Conservation (phyloP, 2,329 filamentous ascomycete species). For the Colletotrichum noveboracense region DNA sequence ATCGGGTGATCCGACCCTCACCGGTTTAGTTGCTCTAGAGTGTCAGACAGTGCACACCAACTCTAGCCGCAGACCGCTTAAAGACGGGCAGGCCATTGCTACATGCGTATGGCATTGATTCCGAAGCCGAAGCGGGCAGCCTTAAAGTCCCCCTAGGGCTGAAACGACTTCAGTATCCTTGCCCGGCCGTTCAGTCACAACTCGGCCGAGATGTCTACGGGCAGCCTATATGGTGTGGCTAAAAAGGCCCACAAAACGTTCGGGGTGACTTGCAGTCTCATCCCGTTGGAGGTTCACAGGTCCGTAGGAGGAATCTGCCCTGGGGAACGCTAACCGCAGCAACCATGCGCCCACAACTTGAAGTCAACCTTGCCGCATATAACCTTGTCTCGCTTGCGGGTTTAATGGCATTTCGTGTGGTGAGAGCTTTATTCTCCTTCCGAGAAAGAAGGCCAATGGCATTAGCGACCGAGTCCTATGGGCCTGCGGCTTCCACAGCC, state of each 20-base stretch:
- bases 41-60: background rate
- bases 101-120: background rate
- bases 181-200: background rate
- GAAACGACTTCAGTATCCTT: background rate
- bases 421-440: background rate
- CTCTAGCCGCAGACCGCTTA: background rate
- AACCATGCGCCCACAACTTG: background rate
- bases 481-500: background rate
- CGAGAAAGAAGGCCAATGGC: background rate
- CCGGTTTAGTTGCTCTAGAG: background rate
- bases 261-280: background rate
- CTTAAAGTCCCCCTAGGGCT: background rate
- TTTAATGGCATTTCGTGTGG: background rate
- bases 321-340: background rate
- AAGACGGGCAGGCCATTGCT: background rate
- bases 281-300: background rate
- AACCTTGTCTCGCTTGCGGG: background rate
- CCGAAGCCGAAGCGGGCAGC: background rate
- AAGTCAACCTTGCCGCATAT: background rate
- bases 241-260: background rate
- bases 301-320: background rate
- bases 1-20: background rate
- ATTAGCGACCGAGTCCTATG: background rate
- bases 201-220: background rate
- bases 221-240: background rate